Evolutionary conservation across 257 asterid species (phyloP).

Genomic region (Plantago major): DNA sequence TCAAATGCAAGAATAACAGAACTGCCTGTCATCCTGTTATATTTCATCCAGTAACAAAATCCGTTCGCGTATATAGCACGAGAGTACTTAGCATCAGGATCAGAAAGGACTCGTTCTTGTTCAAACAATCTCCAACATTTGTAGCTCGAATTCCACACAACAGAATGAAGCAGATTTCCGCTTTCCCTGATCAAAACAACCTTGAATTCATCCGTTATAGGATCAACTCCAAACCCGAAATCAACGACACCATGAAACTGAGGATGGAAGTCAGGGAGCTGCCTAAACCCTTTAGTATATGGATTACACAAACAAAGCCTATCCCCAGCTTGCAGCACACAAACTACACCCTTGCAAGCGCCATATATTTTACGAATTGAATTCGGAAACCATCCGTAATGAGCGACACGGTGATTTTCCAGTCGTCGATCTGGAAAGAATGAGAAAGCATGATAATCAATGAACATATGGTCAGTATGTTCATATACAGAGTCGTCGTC

Average conservation of each 20-base stretch:
- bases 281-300: too few species aligned
- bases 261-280: too few species aligned
- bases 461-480: too few species aligned
- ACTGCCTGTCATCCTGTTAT: neutral
- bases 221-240: neutral
- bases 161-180: neutral
- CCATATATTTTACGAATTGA: too few species aligned
- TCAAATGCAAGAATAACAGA: neutral
- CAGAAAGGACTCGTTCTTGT: neutral
- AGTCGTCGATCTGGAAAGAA: too few species aligned
- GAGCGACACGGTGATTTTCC: too few species aligned
- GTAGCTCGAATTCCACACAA: neutral
- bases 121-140: neutral
- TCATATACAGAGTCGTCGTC: too few species aligned
- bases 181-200: neutral
- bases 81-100: neutral
- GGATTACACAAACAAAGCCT: too few species aligned
- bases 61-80: neutral
- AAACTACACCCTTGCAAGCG: too few species aligned
- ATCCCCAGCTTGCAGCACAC: too few species aligned
- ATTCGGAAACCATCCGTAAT: too few species aligned
- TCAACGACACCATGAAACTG: neutral
- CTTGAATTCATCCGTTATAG: neutral
- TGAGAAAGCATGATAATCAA: too few species aligned
- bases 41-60: neutral